Evolutionary conservation across 345 rosid genomes (phyloP).

Genomic region (Ceriops tagal): DNA sequence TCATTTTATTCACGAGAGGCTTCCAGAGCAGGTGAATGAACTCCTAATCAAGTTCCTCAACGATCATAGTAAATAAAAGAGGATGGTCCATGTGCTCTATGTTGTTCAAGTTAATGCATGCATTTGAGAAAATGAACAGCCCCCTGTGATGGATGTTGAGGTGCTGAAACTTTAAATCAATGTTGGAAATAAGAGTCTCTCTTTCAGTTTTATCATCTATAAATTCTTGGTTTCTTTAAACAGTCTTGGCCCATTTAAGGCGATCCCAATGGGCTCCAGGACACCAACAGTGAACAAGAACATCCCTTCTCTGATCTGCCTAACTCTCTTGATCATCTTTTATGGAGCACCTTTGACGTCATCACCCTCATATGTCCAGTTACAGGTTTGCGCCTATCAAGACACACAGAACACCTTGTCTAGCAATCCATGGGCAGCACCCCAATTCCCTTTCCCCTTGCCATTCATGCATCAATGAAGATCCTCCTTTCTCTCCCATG

Average conservation of each 20-base stretch:
- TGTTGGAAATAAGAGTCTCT: not conserved
- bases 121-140: not conserved
- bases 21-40: constrained; percentile 21
- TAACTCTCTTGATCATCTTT: constrained; percentile 29
- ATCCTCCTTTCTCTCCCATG: constrained; percentile 18
- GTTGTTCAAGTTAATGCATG: not conserved
- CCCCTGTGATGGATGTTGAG: not conserved
- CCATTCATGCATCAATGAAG: constrained; percentile 26
- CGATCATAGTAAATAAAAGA: not conserved
- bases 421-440: constrained; percentile 29
- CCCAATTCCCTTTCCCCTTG: constrained; percentile 24
- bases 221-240: too few species aligned
- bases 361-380: constrained; percentile 13
- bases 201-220: too few species aligned
- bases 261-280: constrained; percentile 29
- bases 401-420: constrained; percentile 23
- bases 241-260: not conserved
- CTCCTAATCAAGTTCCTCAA: constrained; percentile 16
- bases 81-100: not conserved
- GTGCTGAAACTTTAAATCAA: not conserved
- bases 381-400: constrained; percentile 24
- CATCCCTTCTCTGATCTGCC: constrained; percentile 23
- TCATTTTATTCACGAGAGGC: constrained; percentile 22
- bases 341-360: constrained; percentile 24
- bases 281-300: constrained; percentile 31